Percentiles rank a stretch among this genome's conserved stretches.
These are phyloP conservation scores for Suhomyces prunicola DNA, from an alignment of 805 yeast species.

Conservation along the genomic window DNA sequence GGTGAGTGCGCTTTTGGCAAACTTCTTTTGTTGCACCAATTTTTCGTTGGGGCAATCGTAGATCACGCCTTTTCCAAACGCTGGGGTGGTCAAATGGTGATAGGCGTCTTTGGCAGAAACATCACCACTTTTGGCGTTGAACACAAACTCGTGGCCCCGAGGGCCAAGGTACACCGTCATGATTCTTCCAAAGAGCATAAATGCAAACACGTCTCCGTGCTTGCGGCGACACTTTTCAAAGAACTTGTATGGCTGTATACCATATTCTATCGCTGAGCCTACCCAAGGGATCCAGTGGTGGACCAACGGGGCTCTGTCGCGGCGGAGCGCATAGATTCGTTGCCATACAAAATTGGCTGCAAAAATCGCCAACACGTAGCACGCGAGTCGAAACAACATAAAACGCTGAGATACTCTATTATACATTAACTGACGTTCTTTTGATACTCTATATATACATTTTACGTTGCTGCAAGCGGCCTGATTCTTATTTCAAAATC, in stretches of 20 bases:
- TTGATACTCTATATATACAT: neutral
- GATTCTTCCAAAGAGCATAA: conserved; percentile 80
- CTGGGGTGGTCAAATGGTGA: conserved; percentile 92
- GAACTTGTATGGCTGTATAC: conserved; percentile 92
- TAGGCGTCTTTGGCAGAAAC: conserved; percentile 97
- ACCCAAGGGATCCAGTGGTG: conserved; percentile 94
- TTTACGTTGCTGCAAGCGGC: neutral
- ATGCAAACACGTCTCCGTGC: conserved; percentile 91
- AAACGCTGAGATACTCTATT: neutral
- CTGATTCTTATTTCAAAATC: neutral
- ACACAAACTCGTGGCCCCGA: conserved; percentile 93
- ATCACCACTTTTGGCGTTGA: conserved; percentile 83
- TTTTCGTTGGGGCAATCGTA: conserved; percentile 92
- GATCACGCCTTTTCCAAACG: conserved; percentile 93
- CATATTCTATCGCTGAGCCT: conserved; percentile 85
- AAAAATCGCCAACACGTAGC: neutral
- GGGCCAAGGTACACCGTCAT: conserved; percentile 98
- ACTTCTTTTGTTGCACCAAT: conserved; percentile 97
- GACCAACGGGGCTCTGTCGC: conserved; percentile 83
- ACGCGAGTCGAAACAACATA: neutral
- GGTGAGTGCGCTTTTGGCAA: conserved; percentile 85
- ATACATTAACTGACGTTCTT: neutral
- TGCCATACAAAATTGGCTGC: conserved; percentile 46
- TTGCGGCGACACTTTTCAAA: conserved; percentile 73
- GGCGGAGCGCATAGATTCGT: conserved; percentile 59